Conservation (phyloP, 192 early-diverging fungal genomes). For the Rhizophagus sp. region DNA sequence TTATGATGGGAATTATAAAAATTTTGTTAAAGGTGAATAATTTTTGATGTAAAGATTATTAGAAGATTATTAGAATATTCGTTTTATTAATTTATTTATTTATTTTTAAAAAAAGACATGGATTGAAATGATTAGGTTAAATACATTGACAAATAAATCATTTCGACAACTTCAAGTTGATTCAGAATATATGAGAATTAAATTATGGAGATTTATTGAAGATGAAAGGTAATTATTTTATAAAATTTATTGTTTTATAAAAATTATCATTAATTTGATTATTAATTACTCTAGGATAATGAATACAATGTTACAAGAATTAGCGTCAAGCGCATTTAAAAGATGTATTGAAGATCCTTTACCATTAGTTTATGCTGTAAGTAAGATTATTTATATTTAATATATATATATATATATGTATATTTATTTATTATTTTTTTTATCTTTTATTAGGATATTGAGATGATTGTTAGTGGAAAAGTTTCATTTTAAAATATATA, state of each 20-base stretch:
- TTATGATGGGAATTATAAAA: constrained; percentile 54
- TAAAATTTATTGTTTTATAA: too few species aligned
- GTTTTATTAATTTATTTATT: not conserved
- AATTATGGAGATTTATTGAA: constrained; percentile 49
- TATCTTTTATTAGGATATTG: not conserved
- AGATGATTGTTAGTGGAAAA: not conserved
- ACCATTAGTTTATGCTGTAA: constrained; percentile 17
- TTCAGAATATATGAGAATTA: constrained; percentile 55
- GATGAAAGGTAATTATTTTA: constrained; percentile 44
- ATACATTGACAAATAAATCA: constrained; percentile 48
- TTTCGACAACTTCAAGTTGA: constrained; percentile 73
- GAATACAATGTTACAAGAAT: constrained; percentile 28
- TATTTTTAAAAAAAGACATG: constrained; percentile 44
- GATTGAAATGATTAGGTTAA: constrained; percentile 57
- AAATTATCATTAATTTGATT: not conserved
- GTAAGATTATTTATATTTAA: not conserved
- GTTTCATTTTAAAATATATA: not conserved
- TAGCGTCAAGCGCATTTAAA: constrained; percentile 13
- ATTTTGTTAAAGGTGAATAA: constrained; percentile 50
- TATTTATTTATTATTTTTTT: not conserved
- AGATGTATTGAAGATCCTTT: constrained; percentile 20
- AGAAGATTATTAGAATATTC: too few species aligned
- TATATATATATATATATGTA: not conserved
- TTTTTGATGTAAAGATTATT: not conserved
- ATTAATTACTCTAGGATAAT: not conserved